Conservation (phyloP, 305 asterid genomes). For the Fraxinus latifolia region DNA sequence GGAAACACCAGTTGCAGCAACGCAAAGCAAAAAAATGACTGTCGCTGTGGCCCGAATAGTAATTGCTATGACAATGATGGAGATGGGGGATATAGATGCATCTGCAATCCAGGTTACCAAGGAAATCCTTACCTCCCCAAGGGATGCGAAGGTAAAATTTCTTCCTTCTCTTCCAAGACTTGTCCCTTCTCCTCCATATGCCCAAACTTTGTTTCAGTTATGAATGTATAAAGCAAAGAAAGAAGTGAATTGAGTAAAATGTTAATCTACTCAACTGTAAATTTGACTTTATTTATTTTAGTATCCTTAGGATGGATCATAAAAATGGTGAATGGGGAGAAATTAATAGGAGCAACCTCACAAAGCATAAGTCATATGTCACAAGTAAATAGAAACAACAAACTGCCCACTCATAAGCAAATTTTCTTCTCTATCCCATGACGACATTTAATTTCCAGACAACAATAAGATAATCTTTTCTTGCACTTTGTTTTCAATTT, state of each 20-base stretch:
- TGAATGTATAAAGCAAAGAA: neutral
- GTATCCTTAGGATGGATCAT: neutral
- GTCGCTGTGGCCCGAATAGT: constrained; percentile 20
- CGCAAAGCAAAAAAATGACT: constrained; percentile 19
- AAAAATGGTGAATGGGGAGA: neutral
- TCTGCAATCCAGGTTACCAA: constrained; percentile 26
- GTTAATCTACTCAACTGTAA: neutral
- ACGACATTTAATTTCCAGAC: neutral
- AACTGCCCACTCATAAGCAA: neutral
- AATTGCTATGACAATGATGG: constrained; percentile 16
- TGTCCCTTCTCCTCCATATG: no score
- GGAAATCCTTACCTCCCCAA: constrained; percentile 37
- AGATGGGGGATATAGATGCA: constrained; percentile 28
- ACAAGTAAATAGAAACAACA: neutral
- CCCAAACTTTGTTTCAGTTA: neutral
- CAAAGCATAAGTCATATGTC: neutral
- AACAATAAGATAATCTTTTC: neutral
- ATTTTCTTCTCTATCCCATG: neutral
- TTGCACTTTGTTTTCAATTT: neutral
- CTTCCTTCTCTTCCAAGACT: neutral
- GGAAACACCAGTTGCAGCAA: constrained; percentile 29
- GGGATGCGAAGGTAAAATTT: constrained; percentile 39
- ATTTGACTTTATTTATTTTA: no score
- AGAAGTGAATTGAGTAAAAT: neutral
- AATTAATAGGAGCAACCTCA: neutral